Evolutionary conservation across 768 basidiomycete species (phyloP), one percentile per base, ranked within the genome.

Genomic region (Chalciporus piperatus): DNA sequence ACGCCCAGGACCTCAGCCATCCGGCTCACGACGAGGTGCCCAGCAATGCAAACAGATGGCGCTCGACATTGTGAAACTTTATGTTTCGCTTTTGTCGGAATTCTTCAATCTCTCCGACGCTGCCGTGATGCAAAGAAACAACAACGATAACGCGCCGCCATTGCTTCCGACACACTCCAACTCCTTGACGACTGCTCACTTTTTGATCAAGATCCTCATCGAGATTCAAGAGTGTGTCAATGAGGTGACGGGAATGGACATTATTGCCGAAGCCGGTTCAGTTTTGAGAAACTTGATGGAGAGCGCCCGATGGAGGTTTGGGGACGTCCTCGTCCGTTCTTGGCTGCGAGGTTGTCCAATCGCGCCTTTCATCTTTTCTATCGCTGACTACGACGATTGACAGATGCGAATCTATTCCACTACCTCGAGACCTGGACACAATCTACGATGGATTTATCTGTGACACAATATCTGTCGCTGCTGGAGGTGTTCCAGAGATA

Each of bases 181-280:
- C 62, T 85, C 90, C 2, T 70, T 96, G n/a, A 86, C 90, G 7
- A 88, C 89, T 0, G 80, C 84, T 12, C 78, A 91, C 65, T 92
- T 89, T 70, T 76, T 94, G 25, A 78, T 84, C 64, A 88, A 83
- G 61, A 82, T 95, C 23, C 73, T 96, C 16, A 78, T 80, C 2
- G 97, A 98, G 64, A 76, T 98, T 6, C 85, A 88, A 59, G 97
- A 98, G 49, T 87, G 84, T 41, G 82, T 88, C 3, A 86, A 80
- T 58, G 97, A 99, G 59, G 66, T 96, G 25, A 80, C 80, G 41
- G 77, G 74, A 7, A 81, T 93, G 72, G 94, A 94, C 52, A 83
- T 98, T 32, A 83, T 85, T 1, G 76, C 74, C n/a, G 94, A 96
- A 51, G 82, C 76, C 5, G 71, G 76, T n/a, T 74, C 79, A 39